Conservation (phyloP, 2,329 filamentous ascomycete species). For the Monosporascus sp. region DNA sequence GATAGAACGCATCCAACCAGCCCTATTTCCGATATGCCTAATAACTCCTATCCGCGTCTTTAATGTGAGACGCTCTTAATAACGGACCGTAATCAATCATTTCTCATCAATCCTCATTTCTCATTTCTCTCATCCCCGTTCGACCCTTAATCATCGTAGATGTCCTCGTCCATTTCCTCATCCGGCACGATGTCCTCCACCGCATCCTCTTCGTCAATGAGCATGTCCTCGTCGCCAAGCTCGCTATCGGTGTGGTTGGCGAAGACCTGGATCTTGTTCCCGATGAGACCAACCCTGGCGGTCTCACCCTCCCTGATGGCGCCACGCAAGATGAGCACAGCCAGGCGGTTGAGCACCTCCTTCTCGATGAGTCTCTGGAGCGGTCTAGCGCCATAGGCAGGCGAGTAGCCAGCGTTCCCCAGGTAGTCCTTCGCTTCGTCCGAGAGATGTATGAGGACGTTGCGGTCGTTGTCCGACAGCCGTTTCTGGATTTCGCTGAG, state of each 20-base stretch:
- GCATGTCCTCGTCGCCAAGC: conserved; percentile 57
- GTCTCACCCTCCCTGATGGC: conserved; percentile 80
- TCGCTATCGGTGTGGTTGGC: conserved; percentile 72
- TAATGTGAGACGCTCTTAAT: too few relatives aligned
- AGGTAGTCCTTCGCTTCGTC: conserved; percentile 90
- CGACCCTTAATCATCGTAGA: conserved; percentile 31
- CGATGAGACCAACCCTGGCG: conserved; percentile 72
- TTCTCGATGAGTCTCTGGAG: conserved; percentile 89
- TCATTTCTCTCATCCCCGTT: too few relatives aligned
- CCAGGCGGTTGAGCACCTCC: conserved; percentile 90
- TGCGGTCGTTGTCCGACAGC: conserved; percentile 76
- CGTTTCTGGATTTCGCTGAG: conserved; percentile 87
- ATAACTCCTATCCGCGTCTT: too few relatives aligned
- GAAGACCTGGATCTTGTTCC: conserved; percentile 75
- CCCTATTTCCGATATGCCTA: too few relatives aligned
- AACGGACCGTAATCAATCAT: too few relatives aligned
- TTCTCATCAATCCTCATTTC: too few relatives aligned
- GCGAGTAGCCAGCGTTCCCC: conserved; percentile 86
- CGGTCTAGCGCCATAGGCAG: conserved; percentile 89
- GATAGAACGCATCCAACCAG: too few relatives aligned
- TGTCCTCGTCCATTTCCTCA: conserved; percentile 54
- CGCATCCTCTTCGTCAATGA: conserved; percentile 68
- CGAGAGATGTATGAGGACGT: conserved; percentile 77
- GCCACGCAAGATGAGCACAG: conserved; percentile 84
- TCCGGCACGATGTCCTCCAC: conserved; percentile 62